phyloP scores from a whole-genome alignment of 208 protist species.

The Leishmania gerbilli region DNA sequence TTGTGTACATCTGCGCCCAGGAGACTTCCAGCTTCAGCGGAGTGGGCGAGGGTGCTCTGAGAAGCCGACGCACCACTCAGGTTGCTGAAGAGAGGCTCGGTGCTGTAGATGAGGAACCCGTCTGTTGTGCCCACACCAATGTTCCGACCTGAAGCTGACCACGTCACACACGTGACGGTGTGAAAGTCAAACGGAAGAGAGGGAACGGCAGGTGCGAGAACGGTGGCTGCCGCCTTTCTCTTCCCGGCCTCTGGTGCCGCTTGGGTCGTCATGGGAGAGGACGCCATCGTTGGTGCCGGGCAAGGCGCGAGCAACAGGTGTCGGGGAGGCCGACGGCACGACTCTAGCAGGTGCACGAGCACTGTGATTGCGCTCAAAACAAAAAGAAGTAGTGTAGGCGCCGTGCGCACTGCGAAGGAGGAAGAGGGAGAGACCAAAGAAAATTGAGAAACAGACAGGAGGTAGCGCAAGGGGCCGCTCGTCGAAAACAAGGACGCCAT shows the following conservation, averaged over 20 bases:
- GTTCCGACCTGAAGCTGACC: conserved; percentile 60
- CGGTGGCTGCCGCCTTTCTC: neutral
- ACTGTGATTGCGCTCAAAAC: neutral
- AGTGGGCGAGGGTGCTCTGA: neutral
- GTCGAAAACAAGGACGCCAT: neutral
- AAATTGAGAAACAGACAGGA: neutral
- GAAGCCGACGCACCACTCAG: conserved; percentile 11
- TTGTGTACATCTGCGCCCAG: neutral
- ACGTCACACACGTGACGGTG: conserved; percentile 67
- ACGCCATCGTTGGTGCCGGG: neutral
- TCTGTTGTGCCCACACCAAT: conserved; percentile 57
- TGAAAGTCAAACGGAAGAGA: conserved; percentile 26
- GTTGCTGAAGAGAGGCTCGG: conserved; percentile 32
- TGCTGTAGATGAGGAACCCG: conserved; percentile 78
- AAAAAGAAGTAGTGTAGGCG: neutral
- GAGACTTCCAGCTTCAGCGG: neutral
- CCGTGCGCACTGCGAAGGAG: neutral
- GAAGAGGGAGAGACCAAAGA: neutral
- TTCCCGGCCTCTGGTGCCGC: neutral
- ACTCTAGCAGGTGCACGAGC: neutral
- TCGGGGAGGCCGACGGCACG: neutral
- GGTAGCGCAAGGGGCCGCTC: neutral
- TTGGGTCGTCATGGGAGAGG: neutral
- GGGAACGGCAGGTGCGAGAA: neutral
- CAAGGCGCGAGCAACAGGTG: neutral